Evolutionary conservation across 2,329 filamentous ascomycete genomes (phyloP).

Genomic region (Dothideomycetes sp.): DNA sequence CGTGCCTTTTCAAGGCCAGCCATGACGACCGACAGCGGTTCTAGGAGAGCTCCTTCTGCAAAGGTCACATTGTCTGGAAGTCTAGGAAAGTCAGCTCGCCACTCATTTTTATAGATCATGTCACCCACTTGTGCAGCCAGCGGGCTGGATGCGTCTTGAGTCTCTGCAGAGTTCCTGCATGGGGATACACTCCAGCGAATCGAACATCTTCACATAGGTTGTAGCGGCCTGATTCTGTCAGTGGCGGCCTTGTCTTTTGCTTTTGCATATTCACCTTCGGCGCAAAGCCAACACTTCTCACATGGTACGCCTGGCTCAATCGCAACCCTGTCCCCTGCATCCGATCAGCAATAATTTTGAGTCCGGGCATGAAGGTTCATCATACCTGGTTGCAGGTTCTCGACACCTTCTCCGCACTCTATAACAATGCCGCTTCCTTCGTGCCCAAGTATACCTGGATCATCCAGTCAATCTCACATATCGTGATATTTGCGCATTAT

Average conservation of each 20-base stretch:
- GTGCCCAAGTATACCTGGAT: conserved; percentile 33
- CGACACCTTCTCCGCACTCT: conserved; percentile 44
- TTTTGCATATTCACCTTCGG: conserved; percentile 26
- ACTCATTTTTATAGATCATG: too few relatives aligned
- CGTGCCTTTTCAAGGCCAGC: conserved; percentile 31
- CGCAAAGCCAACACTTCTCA: conserved; percentile 51
- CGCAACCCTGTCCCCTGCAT: conserved; percentile 50
- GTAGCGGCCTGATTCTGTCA: conserved; percentile 58
- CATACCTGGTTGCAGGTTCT: conserved; percentile 35
- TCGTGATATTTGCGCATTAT: neutral
- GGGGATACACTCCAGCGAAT: conserved; percentile 83
- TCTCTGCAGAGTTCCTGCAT: conserved; percentile 75
- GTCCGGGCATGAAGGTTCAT: neutral
- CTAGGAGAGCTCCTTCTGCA: conserved; percentile 79
- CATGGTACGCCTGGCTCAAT: conserved; percentile 58
- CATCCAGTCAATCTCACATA: neutral
- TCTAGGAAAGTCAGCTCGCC: neutral
- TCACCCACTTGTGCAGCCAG: conserved; percentile 70
- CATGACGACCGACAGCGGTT: conserved; percentile 43
- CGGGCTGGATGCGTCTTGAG: conserved; percentile 75
- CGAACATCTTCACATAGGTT: conserved; percentile 80
- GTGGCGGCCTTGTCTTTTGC: neutral
- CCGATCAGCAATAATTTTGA: neutral
- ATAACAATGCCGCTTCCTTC: conserved; percentile 53
- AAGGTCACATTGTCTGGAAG: conserved; percentile 64